Conservation (phyloP, 139 green algal genomes). For the Chlorella sp. region DNA sequence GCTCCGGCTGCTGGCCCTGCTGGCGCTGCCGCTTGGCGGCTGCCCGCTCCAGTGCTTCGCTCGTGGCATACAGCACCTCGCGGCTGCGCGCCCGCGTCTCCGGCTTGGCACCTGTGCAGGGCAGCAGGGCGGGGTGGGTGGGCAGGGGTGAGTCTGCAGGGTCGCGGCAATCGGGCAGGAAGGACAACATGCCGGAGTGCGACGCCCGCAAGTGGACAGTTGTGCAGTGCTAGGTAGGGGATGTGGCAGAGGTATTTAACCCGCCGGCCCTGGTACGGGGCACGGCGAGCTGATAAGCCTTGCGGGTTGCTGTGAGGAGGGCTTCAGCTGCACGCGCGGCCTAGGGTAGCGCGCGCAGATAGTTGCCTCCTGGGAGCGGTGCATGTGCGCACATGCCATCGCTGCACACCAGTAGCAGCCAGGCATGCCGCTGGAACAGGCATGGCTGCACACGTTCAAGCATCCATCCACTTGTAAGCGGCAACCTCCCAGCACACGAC, state of each 20-base stretch:
- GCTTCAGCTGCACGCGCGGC: conserved; percentile 39
- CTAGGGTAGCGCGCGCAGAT: conserved; percentile 28
- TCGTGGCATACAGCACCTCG: conserved; percentile 70
- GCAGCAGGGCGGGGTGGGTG: background rate
- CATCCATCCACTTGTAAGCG: too few species aligned
- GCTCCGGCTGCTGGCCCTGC: conserved; percentile 2
- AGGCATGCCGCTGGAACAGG: background rate
- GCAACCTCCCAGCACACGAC: too few species aligned
- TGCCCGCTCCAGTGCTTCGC: conserved; percentile 58
- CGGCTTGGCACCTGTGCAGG: conserved; percentile 47
- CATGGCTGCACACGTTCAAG: too few species aligned
- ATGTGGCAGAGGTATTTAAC: conserved; percentile 53
- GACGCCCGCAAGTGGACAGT: too few species aligned
- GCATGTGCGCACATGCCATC: too few species aligned
- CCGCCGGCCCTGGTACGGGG: conserved; percentile 26
- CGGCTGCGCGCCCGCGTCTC: conserved; percentile 67
- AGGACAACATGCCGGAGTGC: too few species aligned
- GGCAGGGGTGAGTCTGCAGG: background rate
- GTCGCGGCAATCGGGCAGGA: background rate
- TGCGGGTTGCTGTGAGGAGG: conserved; percentile 41
- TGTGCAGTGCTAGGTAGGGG: background rate
- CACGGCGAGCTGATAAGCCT: conserved; percentile 36
- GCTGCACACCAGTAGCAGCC: background rate
- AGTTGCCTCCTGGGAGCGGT: conserved; percentile 42
- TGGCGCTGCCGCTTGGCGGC: conserved; percentile 26